Base-by-base conservation (phyloP, 108 stramenopile species). In the Cylindrotheca fusiformis region DNA sequence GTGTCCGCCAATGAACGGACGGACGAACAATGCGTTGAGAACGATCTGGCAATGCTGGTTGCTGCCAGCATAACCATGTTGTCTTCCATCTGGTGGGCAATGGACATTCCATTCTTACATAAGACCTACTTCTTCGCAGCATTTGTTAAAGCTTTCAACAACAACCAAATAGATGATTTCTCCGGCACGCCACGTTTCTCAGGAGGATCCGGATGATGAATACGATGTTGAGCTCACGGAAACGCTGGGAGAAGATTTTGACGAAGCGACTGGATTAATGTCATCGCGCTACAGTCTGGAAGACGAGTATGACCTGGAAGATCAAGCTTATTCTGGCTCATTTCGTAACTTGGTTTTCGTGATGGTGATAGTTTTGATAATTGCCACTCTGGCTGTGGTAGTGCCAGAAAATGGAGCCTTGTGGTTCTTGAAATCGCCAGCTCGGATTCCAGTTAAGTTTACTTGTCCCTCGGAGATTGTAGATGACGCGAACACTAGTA, bases 151-250 rank as follows among this genome's bases (percentile, higher is more conserved):
- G n/a, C n/a, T n/a, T n/a, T n/a, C n/a, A n/a, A n/a, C n/a, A n/a
- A n/a, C n/a, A n/a, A n/a, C n/a, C n/a, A n/a, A n/a, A n/a, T 10
- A 41, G 36, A 41, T 41, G 36, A 6, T 6, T 10, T 41, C 36
- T 10, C 36, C 36, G 14, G 36, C 36, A 41, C 36, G 36, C 10
- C 36, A 6, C 36, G 36, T 41, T 41, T 14, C 36, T 10, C 48
- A 47, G 10, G 63, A 63, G 30, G 63, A 63, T 1, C 51, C 63
- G 4, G 63, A 52, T 52, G 63, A 63, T 52, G 52, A 53, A 10
- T 10, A 41, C 30, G 52, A 48, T 48, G 14, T 41, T 41, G 36
- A 41, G 36, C 36, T 41, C 10, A 41, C 36, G 14, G 36, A 41
- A 41, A 14, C 36, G 6, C 14, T 41, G 36, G 36, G 36, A 41